Base-by-base conservation (phyloP, 169 alveolate genomes). In the Eimeria necatrix region DNA sequence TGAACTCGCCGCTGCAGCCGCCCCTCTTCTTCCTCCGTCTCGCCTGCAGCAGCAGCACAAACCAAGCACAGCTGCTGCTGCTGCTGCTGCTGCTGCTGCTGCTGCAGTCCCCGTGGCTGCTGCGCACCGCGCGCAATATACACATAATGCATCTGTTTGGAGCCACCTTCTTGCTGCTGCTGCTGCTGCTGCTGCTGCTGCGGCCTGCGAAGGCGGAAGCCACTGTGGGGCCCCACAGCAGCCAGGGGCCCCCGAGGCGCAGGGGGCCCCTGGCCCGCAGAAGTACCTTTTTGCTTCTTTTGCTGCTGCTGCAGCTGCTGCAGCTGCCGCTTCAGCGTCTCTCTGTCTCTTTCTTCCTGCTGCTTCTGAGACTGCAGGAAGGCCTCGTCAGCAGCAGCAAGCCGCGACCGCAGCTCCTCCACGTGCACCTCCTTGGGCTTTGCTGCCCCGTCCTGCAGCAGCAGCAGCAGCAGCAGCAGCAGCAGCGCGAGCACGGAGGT, bases 301-400 rank as follows among this genome's bases (percentile, higher is more conserved):
- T 71, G 81, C 81, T 71, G 81, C 81, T 24, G 81, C 51, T 71
- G 81, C 81, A 71, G 51, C 49, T 71, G 49, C 81, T 71, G 81
- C 81, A 71, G 81, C 81, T 71, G 81, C 81, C 81, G 46, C 81
- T 71, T 71, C 49, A 71, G 16, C 14, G 81, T 24, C 7, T 32
- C 51, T 32, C 41, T 71, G 81, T 71, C 81, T 24, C 49, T 71
- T 12, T 71, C 81, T 32, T 71, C 81, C 51, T 71, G 81, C 51
- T 71, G 81, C 81, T 71, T n/a, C 81, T 71, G 81, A 26, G 81
- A n/a, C 41, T 71, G 53, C 51, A 32, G 7, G 41, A 71, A 71
- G 9, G 46, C 81, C 41, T 71, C 81, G 41, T 71, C 81, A 4
- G 81, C 81, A 71, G 81, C 81, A 71, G 81, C 81, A 71, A 71